Evolutionary conservation across 176 grass and related monocot species (phyloP).

Genomic region (Poa pratensis): DNA sequence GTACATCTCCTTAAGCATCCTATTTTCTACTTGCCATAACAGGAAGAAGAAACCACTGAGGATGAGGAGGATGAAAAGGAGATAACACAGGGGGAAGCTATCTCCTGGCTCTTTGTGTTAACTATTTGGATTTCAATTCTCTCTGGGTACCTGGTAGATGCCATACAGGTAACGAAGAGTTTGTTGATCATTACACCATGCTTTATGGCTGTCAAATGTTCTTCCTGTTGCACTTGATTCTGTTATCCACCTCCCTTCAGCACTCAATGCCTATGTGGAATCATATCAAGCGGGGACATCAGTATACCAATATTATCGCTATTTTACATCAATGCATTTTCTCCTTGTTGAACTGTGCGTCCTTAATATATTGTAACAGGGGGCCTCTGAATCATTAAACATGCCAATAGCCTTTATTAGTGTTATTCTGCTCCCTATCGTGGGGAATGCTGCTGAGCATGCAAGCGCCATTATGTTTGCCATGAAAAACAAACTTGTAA

Average conservation of each 20-base stretch:
- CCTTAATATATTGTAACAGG: constrained; percentile 60
- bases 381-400: constrained; percentile 87
- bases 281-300: not conserved
- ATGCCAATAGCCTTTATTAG: constrained; percentile 98
- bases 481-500: constrained; percentile 99
- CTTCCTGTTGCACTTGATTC: not conserved
- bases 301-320: not conserved
- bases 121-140: constrained; percentile 98
- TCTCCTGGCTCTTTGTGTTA: constrained; percentile 82
- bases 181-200: constrained; percentile 18
- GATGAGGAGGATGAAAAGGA: constrained; percentile 71
- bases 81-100: constrained; percentile 85
- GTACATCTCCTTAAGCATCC: constrained; percentile 28
- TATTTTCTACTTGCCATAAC: constrained; percentile 32
- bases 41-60: constrained; percentile 64
- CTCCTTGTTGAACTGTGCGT: constrained; percentile 32
- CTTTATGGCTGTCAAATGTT: constrained; percentile 32
- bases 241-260: not conserved
- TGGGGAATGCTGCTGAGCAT: constrained; percentile 98
- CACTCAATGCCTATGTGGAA: not conserved
- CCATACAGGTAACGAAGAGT: constrained; percentile 79
- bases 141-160: constrained; percentile 93
- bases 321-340: constrained; percentile 10
- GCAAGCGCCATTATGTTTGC: constrained; percentile 99
- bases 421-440: constrained; percentile 98